Evolutionary conservation across 1,284 basidiomycete species (phyloP).

Genomic region (Moniliophthora roreri): DNA sequence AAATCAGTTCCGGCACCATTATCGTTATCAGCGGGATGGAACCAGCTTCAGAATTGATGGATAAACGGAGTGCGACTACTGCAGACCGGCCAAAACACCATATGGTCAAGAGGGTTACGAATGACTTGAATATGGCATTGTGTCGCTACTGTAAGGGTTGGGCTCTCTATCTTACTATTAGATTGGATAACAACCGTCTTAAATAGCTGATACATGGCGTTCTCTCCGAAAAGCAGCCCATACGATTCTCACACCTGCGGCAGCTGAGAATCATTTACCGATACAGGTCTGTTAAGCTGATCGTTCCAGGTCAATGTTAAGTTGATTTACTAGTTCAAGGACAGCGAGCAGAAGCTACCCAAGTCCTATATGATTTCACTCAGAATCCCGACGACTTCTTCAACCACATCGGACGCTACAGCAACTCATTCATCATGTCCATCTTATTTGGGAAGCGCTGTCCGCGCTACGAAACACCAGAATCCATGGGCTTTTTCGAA

Average conservation of each 20-base stretch:
- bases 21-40: slow-evolving; percentile 23
- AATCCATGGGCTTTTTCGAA: slow-evolving; percentile 11
- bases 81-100: slow-evolving; percentile 24
- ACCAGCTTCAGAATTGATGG: slow-evolving; percentile 24
- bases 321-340: no score
- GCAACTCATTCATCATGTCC: neutral
- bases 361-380: neutral
- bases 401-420: no score
- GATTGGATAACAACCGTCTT: slow-evolving; percentile 5
- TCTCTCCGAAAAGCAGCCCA: slow-evolving; percentile 27
- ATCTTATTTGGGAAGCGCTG: neutral
- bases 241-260: slow-evolving; percentile 24
- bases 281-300: slow-evolving; percentile 15
- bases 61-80: slow-evolving; percentile 23
- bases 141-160: slow-evolving; percentile 4
- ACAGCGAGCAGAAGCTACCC: slow-evolving; percentile 20
- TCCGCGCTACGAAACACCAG: neutral
- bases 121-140: slow-evolving; percentile 23
- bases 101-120: slow-evolving; percentile 21
- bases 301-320: neutral
- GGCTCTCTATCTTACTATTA: neutral
- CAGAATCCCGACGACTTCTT: neutral
- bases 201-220: slow-evolving; percentile 27
- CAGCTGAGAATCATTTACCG: slow-evolving; percentile 24
- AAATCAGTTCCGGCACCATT: slow-evolving; percentile 10